Evolutionary conservation across 495 filamentous ascomycete genomes (phyloP), one percentile per base, ranked within the genome.

Genomic region (Parathielavia appendiculata): DNA sequence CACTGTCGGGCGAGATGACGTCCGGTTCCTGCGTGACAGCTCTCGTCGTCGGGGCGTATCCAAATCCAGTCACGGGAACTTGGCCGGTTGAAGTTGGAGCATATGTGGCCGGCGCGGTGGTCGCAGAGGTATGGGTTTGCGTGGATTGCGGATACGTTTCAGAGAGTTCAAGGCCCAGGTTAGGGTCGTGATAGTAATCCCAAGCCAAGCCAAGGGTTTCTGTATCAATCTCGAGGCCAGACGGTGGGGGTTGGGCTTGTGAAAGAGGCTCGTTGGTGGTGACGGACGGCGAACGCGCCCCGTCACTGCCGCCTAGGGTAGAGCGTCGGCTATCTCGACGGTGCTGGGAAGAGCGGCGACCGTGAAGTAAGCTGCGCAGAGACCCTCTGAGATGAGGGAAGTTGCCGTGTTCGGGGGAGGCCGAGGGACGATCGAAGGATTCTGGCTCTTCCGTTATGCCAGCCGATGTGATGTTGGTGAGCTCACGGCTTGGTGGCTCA

Each of bases 391-490:
- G 36, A 20, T 64, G 62, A 22, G 60, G 39, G 38, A 65, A 65
- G 50, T 38, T 51, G 16, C 52, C 58, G 17, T 62, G 59, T 5
- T 44, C 50, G 12, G 55, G 52, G 0, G 64, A 56, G 17, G 43
- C 56, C 30, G 61, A 61, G 2, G 59, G 41, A 19, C 41, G 44
- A 19, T 66, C 63, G 49, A 70, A 59, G 20, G 58, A 57, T 48
- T 70, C 66, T 22, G 69, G 69, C 52, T 71, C 69, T 44, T 66
- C 66, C 11, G 62, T 66, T 23, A 71, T 71, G 56, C 65, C 67
- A 17, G 35, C 51, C 14, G 59, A 53, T 10, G 61, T 63, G 54
- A 69, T 56, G 30, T 48, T 57, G 4, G 67, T 64, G 46, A 64
- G 57, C 51, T 65, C 46, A 20, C 65, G 65, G 40, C 57, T 66